These are phyloP conservation scores for Sonneratia caseolaris DNA, from an alignment of 345 rosid genomes.

Conservation along the genomic window DNA sequence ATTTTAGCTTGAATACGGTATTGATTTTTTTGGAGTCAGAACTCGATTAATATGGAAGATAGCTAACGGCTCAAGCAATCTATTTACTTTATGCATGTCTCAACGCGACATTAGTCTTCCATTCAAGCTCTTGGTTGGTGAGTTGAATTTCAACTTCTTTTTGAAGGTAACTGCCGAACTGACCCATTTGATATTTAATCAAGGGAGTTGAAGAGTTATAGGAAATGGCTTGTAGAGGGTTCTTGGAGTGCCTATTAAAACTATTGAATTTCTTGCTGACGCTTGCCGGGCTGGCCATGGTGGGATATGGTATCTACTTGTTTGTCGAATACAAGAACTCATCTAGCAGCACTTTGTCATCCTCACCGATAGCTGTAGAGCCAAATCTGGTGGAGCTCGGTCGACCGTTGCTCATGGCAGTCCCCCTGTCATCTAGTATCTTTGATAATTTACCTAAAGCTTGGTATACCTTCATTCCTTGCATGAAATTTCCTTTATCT, in stretches of 20 bases:
- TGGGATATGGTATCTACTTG: constrained; percentile 94
- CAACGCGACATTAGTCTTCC: neutral
- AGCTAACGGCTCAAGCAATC: neutral
- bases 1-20: neutral
- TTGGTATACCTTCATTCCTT: constrained; percentile 43
- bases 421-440: constrained; percentile 40
- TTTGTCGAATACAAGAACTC: constrained; percentile 59
- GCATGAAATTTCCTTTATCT: constrained; percentile 2
- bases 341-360: constrained; percentile 17
- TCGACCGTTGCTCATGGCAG: constrained; percentile 75
- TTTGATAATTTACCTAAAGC: constrained; percentile 66
- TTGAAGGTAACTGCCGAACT: constrained; percentile 17
- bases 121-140: neutral
- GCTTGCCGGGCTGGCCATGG: constrained; percentile 72
- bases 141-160: neutral
- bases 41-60: neutral
- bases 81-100: neutral
- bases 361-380: constrained; percentile 22
- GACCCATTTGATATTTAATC: constrained; percentile 10
- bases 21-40: neutral
- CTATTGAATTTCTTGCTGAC: constrained; percentile 72
- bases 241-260: constrained; percentile 70
- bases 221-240: constrained; percentile 77
- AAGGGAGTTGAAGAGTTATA: constrained; percentile 5
- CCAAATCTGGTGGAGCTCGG: constrained; percentile 44